phyloP scores from a whole-genome alignment of 768 basidiomycete species.

The Suillus lakei region DNA sequence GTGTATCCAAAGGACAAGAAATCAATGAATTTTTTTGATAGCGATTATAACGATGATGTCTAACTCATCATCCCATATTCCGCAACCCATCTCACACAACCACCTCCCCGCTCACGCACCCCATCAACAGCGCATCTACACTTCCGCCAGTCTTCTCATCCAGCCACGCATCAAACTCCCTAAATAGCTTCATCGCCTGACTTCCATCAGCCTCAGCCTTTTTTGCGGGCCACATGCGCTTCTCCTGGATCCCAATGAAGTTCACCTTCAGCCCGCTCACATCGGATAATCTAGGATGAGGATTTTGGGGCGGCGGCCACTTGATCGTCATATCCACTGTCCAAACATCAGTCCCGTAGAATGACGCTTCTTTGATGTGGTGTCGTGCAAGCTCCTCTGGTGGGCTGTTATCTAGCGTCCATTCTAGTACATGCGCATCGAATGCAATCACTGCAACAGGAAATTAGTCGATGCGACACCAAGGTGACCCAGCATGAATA shows the following conservation, averaged over 20 bases:
- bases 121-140: conserved; percentile 71
- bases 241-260: conserved; percentile 84
- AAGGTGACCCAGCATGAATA: conserved; percentile 2
- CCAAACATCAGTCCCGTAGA: conserved; percentile 79
- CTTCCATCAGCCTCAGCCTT: conserved; percentile 50
- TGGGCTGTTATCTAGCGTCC: conserved; percentile 83
- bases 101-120: conserved; percentile 69
- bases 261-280: conserved; percentile 55
- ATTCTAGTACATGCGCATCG: conserved; percentile 85
- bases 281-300: conserved; percentile 25
- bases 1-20: background rate
- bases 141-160: conserved; percentile 62
- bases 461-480: background rate
- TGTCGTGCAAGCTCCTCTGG: conserved; percentile 79
- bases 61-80: background rate
- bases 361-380: conserved; percentile 91
- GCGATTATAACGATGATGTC: background rate
- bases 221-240: conserved; percentile 84
- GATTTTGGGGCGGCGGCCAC: conserved; percentile 35
- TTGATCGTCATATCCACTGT: conserved; percentile 73
- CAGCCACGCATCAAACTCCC: conserved; percentile 77
- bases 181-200: conserved; percentile 74
- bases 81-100: conserved; percentile 35
- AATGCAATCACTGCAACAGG: conserved; percentile 74
- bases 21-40: background rate